Evolutionary conservation across 1,139 yeast genomes (phyloP).

Genomic region (Suhomyces maxii): DNA sequence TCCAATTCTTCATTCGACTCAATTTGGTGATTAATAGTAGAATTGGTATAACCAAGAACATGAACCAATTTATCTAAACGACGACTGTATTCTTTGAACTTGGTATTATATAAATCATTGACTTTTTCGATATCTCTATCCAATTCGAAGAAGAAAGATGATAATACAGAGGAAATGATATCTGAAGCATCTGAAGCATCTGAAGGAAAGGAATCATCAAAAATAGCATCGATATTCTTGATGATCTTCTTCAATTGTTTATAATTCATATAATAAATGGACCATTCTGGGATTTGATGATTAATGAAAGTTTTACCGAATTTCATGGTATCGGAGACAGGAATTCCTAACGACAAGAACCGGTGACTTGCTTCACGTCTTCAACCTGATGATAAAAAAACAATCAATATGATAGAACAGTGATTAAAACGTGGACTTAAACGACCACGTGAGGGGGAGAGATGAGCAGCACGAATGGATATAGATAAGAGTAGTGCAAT

Average conservation of each 20-base stretch:
- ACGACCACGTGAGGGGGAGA: too few relatives aligned
- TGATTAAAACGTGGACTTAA: too few relatives aligned
- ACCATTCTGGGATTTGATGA: constrained; percentile 95
- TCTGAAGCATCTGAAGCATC: constrained; percentile 2
- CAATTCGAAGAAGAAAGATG: constrained; percentile 73
- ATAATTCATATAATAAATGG: constrained; percentile 77
- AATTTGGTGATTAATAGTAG: constrained; percentile 30
- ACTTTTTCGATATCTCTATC: constrained; percentile 84
- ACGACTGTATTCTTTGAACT: constrained; percentile 71
- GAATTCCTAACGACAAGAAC: too few relatives aligned
- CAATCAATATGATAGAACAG: too few relatives aligned
- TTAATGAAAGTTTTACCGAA: constrained; percentile 78
- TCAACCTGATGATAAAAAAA: too few relatives aligned
- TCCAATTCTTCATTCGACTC: constrained; percentile 65
- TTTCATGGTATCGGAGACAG: constrained; percentile 51
- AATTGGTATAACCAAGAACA: constrained; percentile 30
- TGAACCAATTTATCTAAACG: constrained; percentile 54
- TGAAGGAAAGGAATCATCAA: constrained; percentile 34
- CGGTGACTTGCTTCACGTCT: too few relatives aligned
- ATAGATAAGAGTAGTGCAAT: too few relatives aligned
- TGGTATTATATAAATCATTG: constrained; percentile 72
- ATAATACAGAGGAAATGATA: constrained; percentile 37
- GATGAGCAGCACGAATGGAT: too few relatives aligned
- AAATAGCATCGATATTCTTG: constrained; percentile 45
- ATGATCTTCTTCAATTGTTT: constrained; percentile 81